Base-by-base conservation (phyloP, 2,329 filamentous ascomycete genomes). In the Herpotrichia juniperi region DNA sequence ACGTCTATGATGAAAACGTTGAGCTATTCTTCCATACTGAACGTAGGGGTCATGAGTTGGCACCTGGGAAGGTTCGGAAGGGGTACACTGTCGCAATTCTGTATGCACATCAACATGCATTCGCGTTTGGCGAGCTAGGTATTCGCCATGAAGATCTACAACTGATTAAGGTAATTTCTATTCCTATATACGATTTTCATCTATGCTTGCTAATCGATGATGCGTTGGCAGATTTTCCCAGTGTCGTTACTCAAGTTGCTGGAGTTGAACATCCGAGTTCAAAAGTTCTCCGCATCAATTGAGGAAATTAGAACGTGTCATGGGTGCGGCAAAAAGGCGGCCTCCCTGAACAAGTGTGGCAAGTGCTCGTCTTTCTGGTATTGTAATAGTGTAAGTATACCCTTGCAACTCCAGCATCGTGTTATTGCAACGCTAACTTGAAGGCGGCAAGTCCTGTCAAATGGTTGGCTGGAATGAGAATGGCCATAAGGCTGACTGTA, bases 21-120 rank as follows among this genome's bases (percentile, higher is more conserved):
- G 63, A 61, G 21, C 50, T 73, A 9, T 50, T 48, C 53, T 72
- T 71, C 46, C 44, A 68, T 50, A 71, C 66, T 8, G 32, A 63
- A 52, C 35, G 50, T 6, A 55, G 55, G 48, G 66, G 67, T 14
- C 51, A 50, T 39, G 67, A 72, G 58, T 44, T 70, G 11, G 43
- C 42, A 17, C 25, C n/a, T 24, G 31, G 30, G 21, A 37, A 57
- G 32, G 51, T 59, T 49, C 46, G 57, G 46, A 59, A 53, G 48
- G 62, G 57, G 10, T 54, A 62, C 51, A 63, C 62, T 12, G 61
- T 63, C 43, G 56, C 57, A 12, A 32, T 62, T 58, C 42, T 49
- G 24, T 54, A 58, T 42, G 57, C 50, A 6, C 5, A 47, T 57
- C 49, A 56, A 35, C 48, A 47, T 22, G 35, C 19, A 42, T 59